Conservation (phyloP, 192 early-diverging fungal species). For the Lobosporangium transversale region DNA sequence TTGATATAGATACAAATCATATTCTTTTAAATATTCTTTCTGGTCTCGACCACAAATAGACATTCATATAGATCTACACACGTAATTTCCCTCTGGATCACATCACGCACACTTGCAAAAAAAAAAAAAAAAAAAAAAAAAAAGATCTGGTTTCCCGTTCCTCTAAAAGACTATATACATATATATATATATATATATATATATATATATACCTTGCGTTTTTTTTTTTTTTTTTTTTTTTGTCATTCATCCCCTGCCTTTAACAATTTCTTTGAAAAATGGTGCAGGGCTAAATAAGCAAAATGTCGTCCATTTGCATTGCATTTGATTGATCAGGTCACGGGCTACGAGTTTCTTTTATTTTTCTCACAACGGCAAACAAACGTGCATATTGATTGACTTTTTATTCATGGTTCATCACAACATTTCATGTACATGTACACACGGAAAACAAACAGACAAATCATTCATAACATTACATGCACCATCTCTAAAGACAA, state of each 20-base stretch:
- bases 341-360: not conserved
- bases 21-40: too few species aligned
- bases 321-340: not conserved
- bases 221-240: not conserved
- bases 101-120: not conserved
- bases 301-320: not conserved
- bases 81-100: not conserved
- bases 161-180: not conserved
- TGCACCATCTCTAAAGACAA: too few species aligned
- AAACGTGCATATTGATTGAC: too few species aligned
- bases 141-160: not conserved
- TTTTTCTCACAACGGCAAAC: too few species aligned
- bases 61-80: not conserved
- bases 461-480: too few species aligned
- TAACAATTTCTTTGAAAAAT: too few species aligned
- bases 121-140: conserved; percentile 12
- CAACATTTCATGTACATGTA: too few species aligned
- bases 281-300: too few species aligned
- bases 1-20: too few species aligned
- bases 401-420: too few species aligned
- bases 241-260: not conserved
- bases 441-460: too few species aligned
- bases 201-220: not conserved
- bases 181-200: too few species aligned
- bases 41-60: not conserved